Base-by-base conservation (phyloP, 768 basidiomycete genomes). In the Pulveroboletus sp. region DNA sequence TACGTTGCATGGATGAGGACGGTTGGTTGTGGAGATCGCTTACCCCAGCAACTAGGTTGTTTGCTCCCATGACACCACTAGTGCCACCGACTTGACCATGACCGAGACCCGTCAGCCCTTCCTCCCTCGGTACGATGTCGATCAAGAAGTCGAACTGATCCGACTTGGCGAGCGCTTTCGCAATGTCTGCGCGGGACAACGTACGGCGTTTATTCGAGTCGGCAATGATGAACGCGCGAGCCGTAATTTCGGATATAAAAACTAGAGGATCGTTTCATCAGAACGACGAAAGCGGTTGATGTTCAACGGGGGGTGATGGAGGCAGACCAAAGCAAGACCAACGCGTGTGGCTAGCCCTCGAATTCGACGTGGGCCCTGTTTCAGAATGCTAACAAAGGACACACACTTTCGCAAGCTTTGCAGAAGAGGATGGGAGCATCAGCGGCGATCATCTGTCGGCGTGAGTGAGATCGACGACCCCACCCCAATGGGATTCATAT, bases 81-180 rank as follows among this genome's bases (percentile, higher is more conserved):
- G 36, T 27, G 16, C 41, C 23, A 0, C 40, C 14, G 1, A 42
- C 1, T n/a, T n/a, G n/a, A 13, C 54, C 40, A 11, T 64, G 65
- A 22, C 39, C 50, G 4, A 67, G 56, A 4, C 59, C 65, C 0
- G 56, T 55, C 22, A 67, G 22, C 0, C 65, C 67, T 50, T 91
- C 89, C 51, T 95, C 94, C 36, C 93, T 75, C 0, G 94, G 94
- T 1, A 95, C 86, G 50, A 96, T 92, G 68, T 97, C 95, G 64
- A 97, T 95, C 50, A 98, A 74, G 63, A 98, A 98, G 72, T 97
- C 95, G 61, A 97, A 97, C 67, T 94, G 93, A 71, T 97, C 95
- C 5, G 87, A 89, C 68, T 93, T 92, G 60, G 82, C 81, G 51
- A 96, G 77, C 0, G 94, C 95, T 61, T 92, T 89, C 6, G 93